Evolutionary conservation across 2,329 filamentous ascomycete genomes (phyloP).

Genomic region (Proliferodiscus dingleyae): DNA sequence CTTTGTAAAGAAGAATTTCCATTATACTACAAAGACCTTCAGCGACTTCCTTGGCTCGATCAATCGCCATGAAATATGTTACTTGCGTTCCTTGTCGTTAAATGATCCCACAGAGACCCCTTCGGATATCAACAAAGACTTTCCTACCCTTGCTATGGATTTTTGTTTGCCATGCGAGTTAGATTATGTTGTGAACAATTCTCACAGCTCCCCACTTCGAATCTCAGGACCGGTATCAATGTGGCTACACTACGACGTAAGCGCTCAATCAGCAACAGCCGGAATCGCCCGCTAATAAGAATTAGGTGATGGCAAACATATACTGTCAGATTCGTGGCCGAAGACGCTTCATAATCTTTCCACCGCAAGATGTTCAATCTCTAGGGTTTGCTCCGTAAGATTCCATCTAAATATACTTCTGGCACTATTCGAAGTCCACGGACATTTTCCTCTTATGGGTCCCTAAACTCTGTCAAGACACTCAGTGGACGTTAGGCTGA

Average conservation of each 20-base stretch:
- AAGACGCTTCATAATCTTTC: constrained; percentile 73
- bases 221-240: constrained; percentile 77
- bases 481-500: too few relatives aligned
- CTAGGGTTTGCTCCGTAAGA: constrained; percentile 70
- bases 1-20: constrained; percentile 79
- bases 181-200: constrained; percentile 50
- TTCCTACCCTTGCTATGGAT: constrained; percentile 62
- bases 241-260: constrained; percentile 86
- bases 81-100: constrained; percentile 72
- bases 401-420: too few relatives aligned
- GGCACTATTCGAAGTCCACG: too few relatives aligned
- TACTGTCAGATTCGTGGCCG: constrained; percentile 73
- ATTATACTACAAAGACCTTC: constrained; percentile 65
- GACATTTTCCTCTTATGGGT: too few relatives aligned
- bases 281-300: too few relatives aligned
- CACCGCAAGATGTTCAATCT: constrained; percentile 65
- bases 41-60: constrained; percentile 60
- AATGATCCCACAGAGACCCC: constrained; percentile 64
- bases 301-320: constrained; percentile 77
- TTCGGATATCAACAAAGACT: constrained; percentile 67
- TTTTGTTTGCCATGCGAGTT: constrained; percentile 65
- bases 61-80: constrained; percentile 57
- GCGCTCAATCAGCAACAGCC: constrained; percentile 21
- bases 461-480: too few relatives aligned
- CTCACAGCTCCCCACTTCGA: constrained; percentile 74